These are phyloP conservation scores for Cladosporium sphaerospermum DNA, from an alignment of 2,329 filamentous ascomycete species.

Conservation along the genomic window DNA sequence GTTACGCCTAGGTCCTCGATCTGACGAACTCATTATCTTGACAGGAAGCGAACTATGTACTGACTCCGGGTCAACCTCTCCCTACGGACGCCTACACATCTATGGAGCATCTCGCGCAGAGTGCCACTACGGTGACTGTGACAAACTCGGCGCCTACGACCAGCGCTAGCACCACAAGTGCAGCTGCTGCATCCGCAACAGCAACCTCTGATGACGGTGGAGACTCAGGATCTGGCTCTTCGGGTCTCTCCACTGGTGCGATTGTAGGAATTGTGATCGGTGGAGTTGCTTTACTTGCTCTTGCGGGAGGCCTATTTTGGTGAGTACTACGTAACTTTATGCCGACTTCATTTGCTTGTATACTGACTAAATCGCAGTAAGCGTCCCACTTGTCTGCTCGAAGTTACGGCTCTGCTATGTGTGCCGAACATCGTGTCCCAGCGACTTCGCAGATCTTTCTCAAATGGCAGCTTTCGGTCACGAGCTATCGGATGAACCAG, in stretches of 20 bases:
- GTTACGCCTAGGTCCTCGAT: too few relatives aligned
- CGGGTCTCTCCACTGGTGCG: conserved; percentile 32
- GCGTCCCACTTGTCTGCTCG: not conserved
- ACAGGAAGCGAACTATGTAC: conserved; percentile 23
- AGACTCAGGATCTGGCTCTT: not conserved
- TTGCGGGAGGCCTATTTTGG: conserved; percentile 56
- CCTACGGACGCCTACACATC: conserved; percentile 32
- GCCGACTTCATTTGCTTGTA: not conserved
- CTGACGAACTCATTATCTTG: not conserved
- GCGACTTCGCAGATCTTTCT: too few relatives aligned
- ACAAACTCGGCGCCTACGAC: conserved; percentile 15
- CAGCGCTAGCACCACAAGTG: conserved; percentile 9
- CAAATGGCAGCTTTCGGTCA: too few relatives aligned
- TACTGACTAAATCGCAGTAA: conserved; percentile 2
- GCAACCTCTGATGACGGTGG: conserved; percentile 5
- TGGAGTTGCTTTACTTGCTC: conserved; percentile 55
- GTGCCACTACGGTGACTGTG: conserved; percentile 17
- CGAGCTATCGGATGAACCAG: too few relatives aligned
- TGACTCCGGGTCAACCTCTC: conserved; percentile 36
- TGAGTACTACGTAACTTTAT: not conserved
- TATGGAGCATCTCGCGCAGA: conserved; percentile 18
- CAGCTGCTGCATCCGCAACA: conserved; percentile 14
- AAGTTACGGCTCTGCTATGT: too few relatives aligned
- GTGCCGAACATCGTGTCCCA: too few relatives aligned
- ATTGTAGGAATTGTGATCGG: conserved; percentile 55